A percentile compares a stretch with the other conserved stretches of the same genome.
phyloP scores from a whole-genome alignment of 192 early-diverging fungal genomes.

The Gamsiella multidivaricata region DNA sequence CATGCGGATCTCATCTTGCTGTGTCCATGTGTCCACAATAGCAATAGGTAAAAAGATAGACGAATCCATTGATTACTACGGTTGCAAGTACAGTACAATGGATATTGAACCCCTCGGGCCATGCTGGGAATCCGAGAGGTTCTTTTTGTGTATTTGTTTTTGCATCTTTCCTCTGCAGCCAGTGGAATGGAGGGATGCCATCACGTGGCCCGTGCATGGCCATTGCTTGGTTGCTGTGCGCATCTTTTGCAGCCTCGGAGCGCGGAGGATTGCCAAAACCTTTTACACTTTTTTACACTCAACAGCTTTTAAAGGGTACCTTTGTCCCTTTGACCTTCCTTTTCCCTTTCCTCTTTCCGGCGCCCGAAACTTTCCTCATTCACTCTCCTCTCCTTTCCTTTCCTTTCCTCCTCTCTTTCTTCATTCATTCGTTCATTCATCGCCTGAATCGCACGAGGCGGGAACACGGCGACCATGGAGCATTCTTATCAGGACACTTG shows the following conservation, averaged over 20 bases:
- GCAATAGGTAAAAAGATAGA: too few species aligned
- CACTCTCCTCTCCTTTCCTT: not conserved
- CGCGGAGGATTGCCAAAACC: not conserved
- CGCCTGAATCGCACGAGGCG: too few species aligned
- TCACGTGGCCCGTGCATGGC: conserved; percentile 12
- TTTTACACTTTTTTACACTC: not conserved
- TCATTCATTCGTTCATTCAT: conserved; percentile 1
- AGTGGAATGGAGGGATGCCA: not conserved
- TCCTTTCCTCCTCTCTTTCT: conserved; percentile 5
- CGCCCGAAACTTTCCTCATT: too few species aligned
- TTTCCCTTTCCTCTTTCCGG: not conserved
- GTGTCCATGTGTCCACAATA: too few species aligned
- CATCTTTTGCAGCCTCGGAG: too few species aligned
- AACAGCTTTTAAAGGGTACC: not conserved
- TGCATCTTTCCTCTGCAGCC: too few species aligned
- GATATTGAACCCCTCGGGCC: too few species aligned
- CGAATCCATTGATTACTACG: too few species aligned
- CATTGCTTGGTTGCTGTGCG: conserved; percentile 3
- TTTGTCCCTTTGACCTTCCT: not conserved
- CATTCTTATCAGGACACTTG: not conserved
- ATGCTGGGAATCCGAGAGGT: too few species aligned
- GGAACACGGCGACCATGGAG: too few species aligned
- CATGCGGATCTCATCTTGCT: not conserved
- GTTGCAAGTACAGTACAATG: too few species aligned
- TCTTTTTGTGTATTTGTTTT: too few species aligned